Evolutionary conservation across 2,329 filamentous ascomycete species (phyloP).

Genomic region (Ilyonectria mors-panacis): DNA sequence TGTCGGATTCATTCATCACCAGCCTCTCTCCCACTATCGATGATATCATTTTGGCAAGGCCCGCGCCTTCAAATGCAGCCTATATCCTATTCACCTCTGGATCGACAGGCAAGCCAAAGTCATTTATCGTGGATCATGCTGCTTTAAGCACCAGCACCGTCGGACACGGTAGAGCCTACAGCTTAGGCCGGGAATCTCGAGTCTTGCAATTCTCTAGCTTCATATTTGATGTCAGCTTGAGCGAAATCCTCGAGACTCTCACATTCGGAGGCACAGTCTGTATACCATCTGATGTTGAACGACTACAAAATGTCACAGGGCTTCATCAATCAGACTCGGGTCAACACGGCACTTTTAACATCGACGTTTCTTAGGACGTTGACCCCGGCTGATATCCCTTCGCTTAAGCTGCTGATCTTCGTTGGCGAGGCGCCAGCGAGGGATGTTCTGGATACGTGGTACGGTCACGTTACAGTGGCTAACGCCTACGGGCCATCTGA

Average conservation of each 20-base stretch:
- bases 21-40: not conserved
- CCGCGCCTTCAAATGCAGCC: not conserved
- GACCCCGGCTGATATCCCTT: constrained; percentile 1
- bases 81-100: constrained; percentile 70
- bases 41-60: not conserved
- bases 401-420: constrained; percentile 21
- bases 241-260: constrained; percentile 57
- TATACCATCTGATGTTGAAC: constrained; percentile 52
- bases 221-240: constrained; percentile 57
- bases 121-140: constrained; percentile 56
- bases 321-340: not conserved
- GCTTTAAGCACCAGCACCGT: constrained; percentile 13
- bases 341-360: constrained; percentile 6
- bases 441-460: constrained; percentile 26
- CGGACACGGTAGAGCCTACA: constrained; percentile 4
- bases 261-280: constrained; percentile 57
- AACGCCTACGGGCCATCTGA: constrained; percentile 34
- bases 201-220: constrained; percentile 49
- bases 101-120: constrained; percentile 68
- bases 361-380: constrained; percentile 10
- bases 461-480: constrained; percentile 17
- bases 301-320: constrained; percentile 28
- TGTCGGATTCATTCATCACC: not conserved
- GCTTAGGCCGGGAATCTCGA: constrained; percentile 14
- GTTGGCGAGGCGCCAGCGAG: constrained; percentile 29